These are phyloP conservation scores for Spatholobus suberectus DNA, from an alignment of 306 rosid species.

Conservation along the genomic window DNA sequence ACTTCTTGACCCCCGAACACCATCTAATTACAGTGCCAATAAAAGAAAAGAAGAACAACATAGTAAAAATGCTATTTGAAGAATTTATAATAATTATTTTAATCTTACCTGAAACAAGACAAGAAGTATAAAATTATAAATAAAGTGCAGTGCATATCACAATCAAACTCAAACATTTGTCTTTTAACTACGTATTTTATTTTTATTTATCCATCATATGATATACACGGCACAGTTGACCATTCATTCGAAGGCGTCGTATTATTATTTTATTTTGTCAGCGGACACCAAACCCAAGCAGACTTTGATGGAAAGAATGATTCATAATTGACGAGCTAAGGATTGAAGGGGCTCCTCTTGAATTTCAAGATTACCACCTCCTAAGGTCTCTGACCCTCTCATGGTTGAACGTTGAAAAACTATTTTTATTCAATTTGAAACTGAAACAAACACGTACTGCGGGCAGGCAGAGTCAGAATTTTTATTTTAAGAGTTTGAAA, in stretches of 20 bases:
- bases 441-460: neutral
- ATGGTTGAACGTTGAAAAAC: constrained; percentile 19
- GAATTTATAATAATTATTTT: neutral
- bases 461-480: neutral
- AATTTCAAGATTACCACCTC: constrained; percentile 14
- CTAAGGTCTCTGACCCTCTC: constrained; percentile 10
- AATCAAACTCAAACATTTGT: neutral
- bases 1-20: too few relatives aligned
- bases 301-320: neutral
- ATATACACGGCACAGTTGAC: neutral
- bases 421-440: neutral
- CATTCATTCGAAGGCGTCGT: neutral
- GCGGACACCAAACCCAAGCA: neutral
- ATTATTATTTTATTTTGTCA: neutral
- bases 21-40: too few relatives aligned
- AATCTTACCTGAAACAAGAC: neutral
- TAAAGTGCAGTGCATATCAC: neutral
- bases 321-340: neutral
- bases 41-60: neutral
- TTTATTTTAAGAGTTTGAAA: neutral
- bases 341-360: neutral
- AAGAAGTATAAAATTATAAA: neutral
- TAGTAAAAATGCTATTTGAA: neutral
- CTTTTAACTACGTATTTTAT: neutral
- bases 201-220: neutral